Conservation (phyloP, 768 basidiomycete species). For the Pulveroboletus sp. region DNA sequence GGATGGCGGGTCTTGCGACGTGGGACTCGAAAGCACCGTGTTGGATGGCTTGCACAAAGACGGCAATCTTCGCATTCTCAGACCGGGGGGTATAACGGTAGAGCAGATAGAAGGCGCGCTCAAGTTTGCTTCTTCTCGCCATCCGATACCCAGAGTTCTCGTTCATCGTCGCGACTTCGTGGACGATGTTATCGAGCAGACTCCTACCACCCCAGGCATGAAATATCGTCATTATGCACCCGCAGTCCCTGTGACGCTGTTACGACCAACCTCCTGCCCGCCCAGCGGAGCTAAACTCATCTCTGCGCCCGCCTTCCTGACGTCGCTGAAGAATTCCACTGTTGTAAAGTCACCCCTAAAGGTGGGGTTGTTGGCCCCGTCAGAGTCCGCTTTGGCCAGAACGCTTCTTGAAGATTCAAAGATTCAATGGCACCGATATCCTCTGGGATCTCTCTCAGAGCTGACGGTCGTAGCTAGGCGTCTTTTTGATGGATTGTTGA, state of each 20-base stretch:
- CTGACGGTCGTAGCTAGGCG: slow-evolving; percentile 71
- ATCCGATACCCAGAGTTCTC: slow-evolving; percentile 54
- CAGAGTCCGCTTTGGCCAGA: slow-evolving; percentile 45
- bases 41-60: slow-evolving; percentile 79
- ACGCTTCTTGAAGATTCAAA: slow-evolving; percentile 29
- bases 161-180: slow-evolving; percentile 78
- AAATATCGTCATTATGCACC: slow-evolving; percentile 98
- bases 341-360: slow-evolving; percentile 25
- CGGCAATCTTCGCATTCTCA: slow-evolving; percentile 73
- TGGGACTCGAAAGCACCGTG: slow-evolving; percentile 95
- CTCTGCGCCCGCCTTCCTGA: slow-evolving; percentile 37
- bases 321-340: slow-evolving; percentile 36
- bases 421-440: slow-evolving; percentile 55
- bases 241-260: slow-evolving; percentile 75
- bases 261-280: slow-evolving; percentile 49
- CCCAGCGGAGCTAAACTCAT: slow-evolving; percentile 33
- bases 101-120: slow-evolving; percentile 76
- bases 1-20: slow-evolving; percentile 87
- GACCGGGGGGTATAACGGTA: slow-evolving; percentile 90
- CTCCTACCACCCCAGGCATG: slow-evolving; percentile 97
- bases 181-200: slow-evolving; percentile 63
- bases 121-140: slow-evolving; percentile 35
- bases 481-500: slow-evolving; percentile 83
- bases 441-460: slow-evolving; percentile 47
- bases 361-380: slow-evolving; percentile 67